phyloP scores from a whole-genome alignment of 78 protist genomes.

The Speleostelium caveatum region DNA sequence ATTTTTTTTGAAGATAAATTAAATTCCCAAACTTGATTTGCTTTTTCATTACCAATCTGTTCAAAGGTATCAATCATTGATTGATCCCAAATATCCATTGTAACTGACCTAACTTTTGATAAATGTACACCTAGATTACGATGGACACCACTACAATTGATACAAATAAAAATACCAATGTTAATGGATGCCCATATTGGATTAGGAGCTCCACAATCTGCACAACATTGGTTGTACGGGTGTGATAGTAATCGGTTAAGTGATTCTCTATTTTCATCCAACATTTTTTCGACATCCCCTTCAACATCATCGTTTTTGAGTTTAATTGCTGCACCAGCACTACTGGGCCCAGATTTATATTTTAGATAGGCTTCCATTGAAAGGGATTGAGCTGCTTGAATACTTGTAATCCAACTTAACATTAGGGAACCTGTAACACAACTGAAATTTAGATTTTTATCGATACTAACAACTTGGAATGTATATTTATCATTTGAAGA shows the following conservation, averaged over 20 bases:
- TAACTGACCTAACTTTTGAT: slow-evolving; percentile 86
- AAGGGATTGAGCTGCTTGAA: slow-evolving; percentile 66
- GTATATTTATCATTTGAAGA: slow-evolving; percentile 75
- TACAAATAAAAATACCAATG: slow-evolving; percentile 86
- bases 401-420: slow-evolving; percentile 63
- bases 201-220: slow-evolving; percentile 78
- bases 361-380: slow-evolving; percentile 72
- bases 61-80: slow-evolving; percentile 17
- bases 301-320: slow-evolving; percentile 52
- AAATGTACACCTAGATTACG: slow-evolving; percentile 89
- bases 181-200: slow-evolving; percentile 89
- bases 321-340: not conserved
- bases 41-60: slow-evolving; percentile 79
- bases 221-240: slow-evolving; percentile 50
- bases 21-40: slow-evolving; percentile 54
- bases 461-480: slow-evolving; percentile 63
- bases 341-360: slow-evolving; percentile 30
- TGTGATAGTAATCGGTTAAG: slow-evolving; percentile 15
- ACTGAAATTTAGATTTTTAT: slow-evolving; percentile 53
- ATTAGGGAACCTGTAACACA: slow-evolving; percentile 52
- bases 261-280: slow-evolving; percentile 45
- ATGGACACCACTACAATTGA: slow-evolving; percentile 90
- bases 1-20: slow-evolving; percentile 37
- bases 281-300: slow-evolving; percentile 30
- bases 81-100: slow-evolving; percentile 81